Conservation (phyloP, 1,284 basidiomycete genomes). For the Moesziomyces sp. region DNA sequence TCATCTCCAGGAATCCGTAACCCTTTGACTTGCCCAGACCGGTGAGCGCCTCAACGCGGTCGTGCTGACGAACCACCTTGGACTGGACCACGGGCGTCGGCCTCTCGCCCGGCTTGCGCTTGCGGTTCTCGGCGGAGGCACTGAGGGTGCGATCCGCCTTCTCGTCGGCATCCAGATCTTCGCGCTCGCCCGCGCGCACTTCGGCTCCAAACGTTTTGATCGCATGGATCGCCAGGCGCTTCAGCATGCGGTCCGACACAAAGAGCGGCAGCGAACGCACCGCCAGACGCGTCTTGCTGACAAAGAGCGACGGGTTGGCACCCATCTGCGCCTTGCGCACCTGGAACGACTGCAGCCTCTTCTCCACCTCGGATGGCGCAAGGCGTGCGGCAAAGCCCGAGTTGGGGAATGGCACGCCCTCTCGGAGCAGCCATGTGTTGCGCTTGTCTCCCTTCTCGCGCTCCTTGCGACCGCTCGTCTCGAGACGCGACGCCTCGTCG, state of each 20-base stretch:
- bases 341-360: slow-evolving; percentile 57
- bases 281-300: slow-evolving; percentile 91
- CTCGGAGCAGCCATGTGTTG: slow-evolving; percentile 92
- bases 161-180: slow-evolving; percentile 79
- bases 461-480: slow-evolving; percentile 80
- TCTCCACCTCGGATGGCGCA: slow-evolving; percentile 56
- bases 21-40: slow-evolving; percentile 88
- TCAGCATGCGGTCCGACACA: slow-evolving; percentile 87
- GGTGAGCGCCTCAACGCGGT: slow-evolving; percentile 86
- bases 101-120: slow-evolving; percentile 70
- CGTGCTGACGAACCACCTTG: slow-evolving; percentile 87
- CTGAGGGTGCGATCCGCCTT: slow-evolving; percentile 69
- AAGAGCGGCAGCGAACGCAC: slow-evolving; percentile 91
- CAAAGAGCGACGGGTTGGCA: slow-evolving; percentile 91
- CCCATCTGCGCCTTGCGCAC: slow-evolving; percentile 68
- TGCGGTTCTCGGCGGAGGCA: slow-evolving; percentile 53
- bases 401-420: slow-evolving; percentile 72
- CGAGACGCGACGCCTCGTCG: slow-evolving; percentile 84
- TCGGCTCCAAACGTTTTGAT: slow-evolving; percentile 83
- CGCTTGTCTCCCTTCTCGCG: slow-evolving; percentile 93
- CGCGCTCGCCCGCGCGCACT: slow-evolving; percentile 76
- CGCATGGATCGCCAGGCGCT: slow-evolving; percentile 85
- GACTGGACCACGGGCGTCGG: slow-evolving; percentile 78
- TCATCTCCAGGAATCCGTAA: slow-evolving; percentile 95
- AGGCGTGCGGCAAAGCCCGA: slow-evolving; percentile 44